Percentiles rank a stretch among this genome's conserved stretches.
These are phyloP conservation scores for Schoenoplectus tabernaemontani DNA, from an alignment of 202 grass and related monocot genomes.

Conservation along the genomic window DNA sequence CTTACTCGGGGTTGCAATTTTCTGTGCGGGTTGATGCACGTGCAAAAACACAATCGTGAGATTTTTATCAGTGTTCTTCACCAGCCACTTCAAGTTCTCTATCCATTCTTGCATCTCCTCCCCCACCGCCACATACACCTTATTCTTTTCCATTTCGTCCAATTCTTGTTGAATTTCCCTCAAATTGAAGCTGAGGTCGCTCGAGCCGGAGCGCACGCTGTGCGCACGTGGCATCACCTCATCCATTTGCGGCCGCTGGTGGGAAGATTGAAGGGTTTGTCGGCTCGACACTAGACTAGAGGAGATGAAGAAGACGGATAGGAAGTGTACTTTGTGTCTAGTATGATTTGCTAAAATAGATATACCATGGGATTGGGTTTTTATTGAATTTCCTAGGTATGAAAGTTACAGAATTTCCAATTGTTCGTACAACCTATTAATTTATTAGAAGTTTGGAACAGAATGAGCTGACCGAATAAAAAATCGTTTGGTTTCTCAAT, in stretches of 20 bases:
- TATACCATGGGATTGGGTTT: no score
- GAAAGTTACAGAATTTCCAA: no score
- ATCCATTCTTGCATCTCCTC: slow-evolving; percentile 20
- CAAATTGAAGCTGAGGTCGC: not conserved
- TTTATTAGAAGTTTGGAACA: no score
- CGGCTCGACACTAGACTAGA: not conserved
- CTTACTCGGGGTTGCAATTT: not conserved
- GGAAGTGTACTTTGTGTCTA: not conserved
- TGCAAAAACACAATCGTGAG: slow-evolving; percentile 46
- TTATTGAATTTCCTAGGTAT: no score
- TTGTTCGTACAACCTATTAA: no score
- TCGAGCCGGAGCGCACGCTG: not conserved
- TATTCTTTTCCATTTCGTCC: slow-evolving; percentile 7
- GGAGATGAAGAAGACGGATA: not conserved
- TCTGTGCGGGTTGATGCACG: slow-evolving; percentile 21
- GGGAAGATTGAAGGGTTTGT: not conserved
- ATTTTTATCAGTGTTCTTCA: slow-evolving; percentile 29
- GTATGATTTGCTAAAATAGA: no score
- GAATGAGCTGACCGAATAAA: no score
- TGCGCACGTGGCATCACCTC: not conserved
- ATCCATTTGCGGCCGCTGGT: not conserved
- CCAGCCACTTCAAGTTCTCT: slow-evolving; percentile 36
- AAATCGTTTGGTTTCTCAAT: no score
- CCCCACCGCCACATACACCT: slow-evolving; percentile 49
- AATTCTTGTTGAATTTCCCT: not conserved